A percentile compares a stretch with the other conserved stretches of the same genome.
Conservation (phyloP, 2,329 filamentous ascomycete genomes). For the Fusarium circinatum region DNA sequence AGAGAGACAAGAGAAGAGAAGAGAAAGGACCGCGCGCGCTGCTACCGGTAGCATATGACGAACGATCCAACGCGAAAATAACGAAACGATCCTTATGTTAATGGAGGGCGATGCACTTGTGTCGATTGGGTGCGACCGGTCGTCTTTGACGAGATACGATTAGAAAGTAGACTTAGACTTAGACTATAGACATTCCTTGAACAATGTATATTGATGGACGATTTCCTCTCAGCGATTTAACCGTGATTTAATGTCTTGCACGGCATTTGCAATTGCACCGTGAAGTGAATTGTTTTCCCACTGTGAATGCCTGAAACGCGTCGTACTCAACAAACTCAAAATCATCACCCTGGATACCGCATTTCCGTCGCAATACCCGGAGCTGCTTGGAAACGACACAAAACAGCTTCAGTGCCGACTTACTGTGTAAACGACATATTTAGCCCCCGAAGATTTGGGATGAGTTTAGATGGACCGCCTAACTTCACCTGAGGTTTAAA, state of each 20-base stretch:
- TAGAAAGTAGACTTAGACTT: conserved; percentile 13
- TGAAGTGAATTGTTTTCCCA: not conserved
- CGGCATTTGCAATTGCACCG: not conserved
- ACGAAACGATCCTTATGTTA: conserved; percentile 20
- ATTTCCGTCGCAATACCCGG: not conserved
- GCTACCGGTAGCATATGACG: conserved; percentile 17
- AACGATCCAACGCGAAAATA: conserved; percentile 7
- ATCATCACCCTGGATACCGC: not conserved
- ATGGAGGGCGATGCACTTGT: not conserved
- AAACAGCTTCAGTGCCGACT: not conserved
- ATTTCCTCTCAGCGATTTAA: too few relatives aligned
- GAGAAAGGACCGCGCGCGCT: not conserved
- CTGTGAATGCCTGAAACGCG: not conserved
- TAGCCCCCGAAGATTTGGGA: rapidly evolving
- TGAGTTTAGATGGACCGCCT: rapidly evolving
- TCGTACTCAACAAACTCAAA: not conserved
- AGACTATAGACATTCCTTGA: conserved; percentile 29
- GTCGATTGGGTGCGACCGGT: not conserved
- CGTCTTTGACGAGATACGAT: conserved; percentile 13
- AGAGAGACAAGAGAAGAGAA: not conserved
- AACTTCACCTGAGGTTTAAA: not conserved
- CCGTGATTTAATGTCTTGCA: not conserved
- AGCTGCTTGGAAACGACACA: too few relatives aligned
- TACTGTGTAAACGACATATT: too few relatives aligned
- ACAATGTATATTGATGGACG: not conserved